Evolutionary conservation across 2,329 filamentous ascomycete genomes (phyloP), one percentile per base, ranked within the genome.

Genomic region (Aspergillus pseudoterreus): DNA sequence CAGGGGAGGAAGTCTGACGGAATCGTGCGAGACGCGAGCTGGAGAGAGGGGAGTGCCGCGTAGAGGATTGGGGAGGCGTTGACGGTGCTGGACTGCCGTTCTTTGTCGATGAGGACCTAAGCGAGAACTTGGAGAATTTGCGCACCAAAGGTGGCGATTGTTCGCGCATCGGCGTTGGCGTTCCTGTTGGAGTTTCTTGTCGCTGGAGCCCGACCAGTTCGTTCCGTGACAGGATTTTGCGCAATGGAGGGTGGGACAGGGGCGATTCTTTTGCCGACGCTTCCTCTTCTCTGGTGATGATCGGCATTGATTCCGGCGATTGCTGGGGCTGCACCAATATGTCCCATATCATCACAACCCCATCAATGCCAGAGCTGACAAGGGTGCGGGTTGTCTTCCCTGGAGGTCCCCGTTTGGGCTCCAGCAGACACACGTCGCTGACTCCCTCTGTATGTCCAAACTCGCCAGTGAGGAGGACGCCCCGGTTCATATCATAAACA

Each of bases 391-490:
- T 67, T 22, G 75, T 72, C 14, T 82, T 80, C 38, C 67, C 64
- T 6, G 69, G 54, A 47, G 63, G 52, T 33, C 60, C 54, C 24
- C 56, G 52, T 3, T 64, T 55, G 14, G 56, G 60, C 49, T 87
- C 82, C 10, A 92, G 69, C 15, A 96, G 73, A 4, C 87, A 82
- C 15, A 95, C 84, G 54, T 92, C 92, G 47, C 89, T 95, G 57
- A 99, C 90, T 8, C 92, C 88, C 66, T 96, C 92, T 0, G 92
- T 96, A 61, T 99, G 94, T 1, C 94, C 94, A 83, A 91, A 96
- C 72, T 97, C 94, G 38, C 90, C 84, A 46, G 91, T 88, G 24
- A 97, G 74, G 51, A 99, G 86, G 1, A 77, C 74, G 8, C 92
- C 92, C 39, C 83, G 85, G 55, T 87, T 85, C 27, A 83, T 78